Evolutionary conservation across 2,329 filamentous ascomycete species (phyloP).

Genomic region (Phialocephala subalpina): DNA sequence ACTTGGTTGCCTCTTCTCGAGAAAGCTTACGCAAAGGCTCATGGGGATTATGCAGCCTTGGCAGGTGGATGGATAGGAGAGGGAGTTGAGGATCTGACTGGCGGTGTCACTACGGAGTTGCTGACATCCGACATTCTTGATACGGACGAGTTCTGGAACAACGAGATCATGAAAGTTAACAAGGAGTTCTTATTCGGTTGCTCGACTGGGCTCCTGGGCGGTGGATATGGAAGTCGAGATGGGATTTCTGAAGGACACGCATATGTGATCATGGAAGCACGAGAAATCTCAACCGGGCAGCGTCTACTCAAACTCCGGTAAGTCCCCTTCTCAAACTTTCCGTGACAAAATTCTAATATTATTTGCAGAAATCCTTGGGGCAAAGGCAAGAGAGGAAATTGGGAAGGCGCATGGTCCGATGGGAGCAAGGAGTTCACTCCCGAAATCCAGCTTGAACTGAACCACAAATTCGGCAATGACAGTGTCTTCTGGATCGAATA

Average conservation of each 20-base stretch:
- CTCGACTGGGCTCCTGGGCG: slow-evolving; percentile 68
- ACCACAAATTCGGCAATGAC: slow-evolving; percentile 67
- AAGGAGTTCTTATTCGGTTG: slow-evolving; percentile 82
- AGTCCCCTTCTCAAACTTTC: neutral
- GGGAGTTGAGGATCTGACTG: slow-evolving; percentile 67
- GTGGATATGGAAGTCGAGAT: slow-evolving; percentile 66
- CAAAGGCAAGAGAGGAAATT: slow-evolving; percentile 62
- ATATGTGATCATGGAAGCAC: slow-evolving; percentile 67
- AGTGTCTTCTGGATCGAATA: slow-evolving; percentile 72
- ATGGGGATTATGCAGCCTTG: slow-evolving; percentile 80
- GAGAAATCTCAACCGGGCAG: slow-evolving; percentile 58
- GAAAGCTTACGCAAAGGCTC: slow-evolving; percentile 86
- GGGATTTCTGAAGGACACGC: slow-evolving; percentile 67
- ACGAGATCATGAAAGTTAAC: slow-evolving; percentile 83
- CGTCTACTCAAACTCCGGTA: slow-evolving; percentile 62
- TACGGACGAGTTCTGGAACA: slow-evolving; percentile 83
- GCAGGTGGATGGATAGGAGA: slow-evolving; percentile 74
- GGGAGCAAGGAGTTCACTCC: slow-evolving; percentile 69
- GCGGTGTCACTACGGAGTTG: slow-evolving; percentile 75
- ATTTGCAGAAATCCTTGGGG: slow-evolving; percentile 63
- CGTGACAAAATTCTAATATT: neutral
- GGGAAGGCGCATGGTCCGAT: slow-evolving; percentile 66
- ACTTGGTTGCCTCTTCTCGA: slow-evolving; percentile 84
- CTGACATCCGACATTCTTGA: slow-evolving; percentile 77
- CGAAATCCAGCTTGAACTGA: slow-evolving; percentile 63